A percentile compares a stretch with the other conserved stretches of the same genome.
Conservation (phyloP, 208 protist genomes). For the Leishmania aethiopica region DNA sequence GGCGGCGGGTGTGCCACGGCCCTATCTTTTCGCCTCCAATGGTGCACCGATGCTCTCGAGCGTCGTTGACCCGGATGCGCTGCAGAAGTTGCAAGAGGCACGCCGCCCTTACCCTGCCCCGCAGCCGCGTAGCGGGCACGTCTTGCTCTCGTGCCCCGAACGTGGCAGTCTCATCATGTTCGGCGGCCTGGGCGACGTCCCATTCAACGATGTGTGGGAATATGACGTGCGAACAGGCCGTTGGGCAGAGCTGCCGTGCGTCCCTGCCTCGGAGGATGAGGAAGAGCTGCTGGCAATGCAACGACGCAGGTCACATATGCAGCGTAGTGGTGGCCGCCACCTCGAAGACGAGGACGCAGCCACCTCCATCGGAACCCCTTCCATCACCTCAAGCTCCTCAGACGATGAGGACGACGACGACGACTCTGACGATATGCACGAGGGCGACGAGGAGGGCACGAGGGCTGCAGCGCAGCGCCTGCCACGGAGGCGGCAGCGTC, state of each 20-base stretch:
- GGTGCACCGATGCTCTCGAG: constrained; percentile 16
- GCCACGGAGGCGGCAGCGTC: not conserved
- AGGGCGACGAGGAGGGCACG: not conserved
- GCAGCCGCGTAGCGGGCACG: constrained; percentile 52
- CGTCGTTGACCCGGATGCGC: constrained; percentile 11
- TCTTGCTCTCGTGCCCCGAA: constrained; percentile 38
- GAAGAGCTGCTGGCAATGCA: not conserved
- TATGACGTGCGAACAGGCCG: constrained; percentile 36
- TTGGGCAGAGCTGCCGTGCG: constrained; percentile 46
- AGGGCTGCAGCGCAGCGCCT: not conserved
- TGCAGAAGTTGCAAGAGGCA: constrained; percentile 27
- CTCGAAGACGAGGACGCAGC: not conserved
- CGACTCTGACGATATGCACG: not conserved
- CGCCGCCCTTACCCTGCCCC: constrained; percentile 33
- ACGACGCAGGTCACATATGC: not conserved
- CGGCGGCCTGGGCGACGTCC: constrained; percentile 45
- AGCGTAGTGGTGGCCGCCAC: not conserved
- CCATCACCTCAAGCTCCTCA: not conserved
- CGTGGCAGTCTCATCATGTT: constrained; percentile 53
- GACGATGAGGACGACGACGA: not conserved
- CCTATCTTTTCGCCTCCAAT: constrained; percentile 15
- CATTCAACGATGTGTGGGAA: constrained; percentile 71
- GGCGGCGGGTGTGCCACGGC: not conserved
- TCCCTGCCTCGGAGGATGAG: not conserved
- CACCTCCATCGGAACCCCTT: not conserved